phyloP scores from a whole-genome alignment of 2,329 filamentous ascomycete species.

The Claviceps spartinae region DNA sequence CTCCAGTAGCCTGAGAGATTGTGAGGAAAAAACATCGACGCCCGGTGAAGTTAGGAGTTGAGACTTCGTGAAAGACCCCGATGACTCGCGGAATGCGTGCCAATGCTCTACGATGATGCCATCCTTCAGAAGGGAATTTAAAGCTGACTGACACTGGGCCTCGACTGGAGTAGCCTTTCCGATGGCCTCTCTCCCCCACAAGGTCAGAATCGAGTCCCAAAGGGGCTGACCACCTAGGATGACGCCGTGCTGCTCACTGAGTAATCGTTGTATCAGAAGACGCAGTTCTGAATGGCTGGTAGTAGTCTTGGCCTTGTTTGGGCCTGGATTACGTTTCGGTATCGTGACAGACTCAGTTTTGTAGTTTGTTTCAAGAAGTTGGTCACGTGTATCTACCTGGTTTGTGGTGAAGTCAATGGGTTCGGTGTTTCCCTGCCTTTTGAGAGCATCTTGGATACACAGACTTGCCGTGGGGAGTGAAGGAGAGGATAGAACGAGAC shows the following conservation, averaged over 20 bases:
- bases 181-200: slow-evolving; percentile 30
- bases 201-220: slow-evolving; percentile 31
- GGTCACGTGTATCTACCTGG: background rate
- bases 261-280: slow-evolving; percentile 15
- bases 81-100: slow-evolving; percentile 28
- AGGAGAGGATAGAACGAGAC: background rate
- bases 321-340: background rate
- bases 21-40: slow-evolving; percentile 27
- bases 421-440: background rate
- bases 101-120: slow-evolving; percentile 26
- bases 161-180: slow-evolving; percentile 26
- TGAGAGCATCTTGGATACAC: background rate
- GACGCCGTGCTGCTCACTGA: slow-evolving; percentile 26
- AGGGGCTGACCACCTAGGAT: slow-evolving; percentile 38
- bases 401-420: background rate
- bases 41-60: slow-evolving; percentile 29
- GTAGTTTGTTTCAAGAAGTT: background rate
- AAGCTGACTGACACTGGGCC: slow-evolving; percentile 23
- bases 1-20: slow-evolving; percentile 29
- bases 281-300: background rate
- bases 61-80: slow-evolving; percentile 30
- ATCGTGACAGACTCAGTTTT: background rate
- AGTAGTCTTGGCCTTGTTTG: background rate
- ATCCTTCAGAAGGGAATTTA: slow-evolving; percentile 25
- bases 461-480: background rate